Base-by-base conservation (phyloP, 2,329 filamentous ascomycete species). In the Apiospora rasikravindrae region DNA sequence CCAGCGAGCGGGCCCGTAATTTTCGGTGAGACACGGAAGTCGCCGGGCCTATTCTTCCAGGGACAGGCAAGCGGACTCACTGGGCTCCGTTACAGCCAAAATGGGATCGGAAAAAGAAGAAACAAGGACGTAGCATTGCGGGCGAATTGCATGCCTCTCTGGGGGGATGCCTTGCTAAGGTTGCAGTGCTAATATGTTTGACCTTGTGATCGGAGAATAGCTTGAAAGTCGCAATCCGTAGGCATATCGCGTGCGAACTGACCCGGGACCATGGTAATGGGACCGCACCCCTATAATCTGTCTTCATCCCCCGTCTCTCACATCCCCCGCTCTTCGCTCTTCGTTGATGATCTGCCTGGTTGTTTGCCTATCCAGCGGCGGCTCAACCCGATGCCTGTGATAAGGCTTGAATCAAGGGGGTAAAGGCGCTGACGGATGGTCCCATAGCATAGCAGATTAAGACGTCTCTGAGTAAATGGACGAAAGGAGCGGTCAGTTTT, bases 181-280 rank as follows among this genome's bases (percentile, higher is more conserved):
- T 64, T 64, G 33, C 57, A 64, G 57, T 4, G 10, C 19, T 13
- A 40, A 37, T 2, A 4, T 29, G 53, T 37, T 37, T 13, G 53
- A 2, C 16, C 33, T 64, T 14, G 19, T 19, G n/a, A 19, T n/a
- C 8, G 49, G 22, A 26, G 49, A n/a, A 47, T 7, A 24, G 47
- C 22, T 49, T 24, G 22, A n/a, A 22, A n/a, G 53, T 61, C 29
- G 19, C 19, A 61, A 37, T n/a, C 19, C 53, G 53, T 40, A 19
- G 24, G n/a, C n/a, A n/a, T n/a, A 40, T n/a, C 33, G 19, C 7
- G 57, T 37, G 33, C 57, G 33, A 57, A 3, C 47, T 24, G 51
- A 24, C 57, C 57, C 57, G 22, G 19, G 33, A n/a, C 57, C 57
- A 64, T 64, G 57, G 57, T 37, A 64, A 64, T 64, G 57, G 33